Conservation (phyloP, 139 green algal genomes). For the Haematococcus sp. region DNA sequence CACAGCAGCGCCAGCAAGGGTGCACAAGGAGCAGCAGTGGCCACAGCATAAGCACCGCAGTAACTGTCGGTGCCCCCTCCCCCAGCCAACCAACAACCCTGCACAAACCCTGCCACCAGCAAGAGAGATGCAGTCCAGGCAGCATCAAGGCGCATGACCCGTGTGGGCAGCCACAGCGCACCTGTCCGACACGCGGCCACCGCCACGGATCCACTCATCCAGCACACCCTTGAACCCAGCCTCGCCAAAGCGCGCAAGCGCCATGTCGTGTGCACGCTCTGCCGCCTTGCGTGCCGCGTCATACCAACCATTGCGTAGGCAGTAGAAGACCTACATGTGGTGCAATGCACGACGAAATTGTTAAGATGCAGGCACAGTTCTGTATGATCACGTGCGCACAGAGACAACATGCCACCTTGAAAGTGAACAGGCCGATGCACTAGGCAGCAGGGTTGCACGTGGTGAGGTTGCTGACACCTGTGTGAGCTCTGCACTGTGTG, state of each 20-base stretch:
- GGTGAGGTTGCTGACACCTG: no score
- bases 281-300: constrained; percentile 55
- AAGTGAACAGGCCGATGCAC: no score
- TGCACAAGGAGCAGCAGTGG: not conserved
- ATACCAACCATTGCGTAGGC: constrained; percentile 64
- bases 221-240: constrained; percentile 23
- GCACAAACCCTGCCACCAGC: no score
- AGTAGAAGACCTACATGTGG: constrained; percentile 69
- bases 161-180: constrained; percentile 1
- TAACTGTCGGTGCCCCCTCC: not conserved
- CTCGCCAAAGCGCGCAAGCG: constrained; percentile 6
- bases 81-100: no score
- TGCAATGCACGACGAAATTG: not conserved
- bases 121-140: no score
- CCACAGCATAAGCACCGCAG: not conserved
- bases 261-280: constrained; percentile 38
- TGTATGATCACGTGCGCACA: not conserved
- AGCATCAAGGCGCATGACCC: no score
- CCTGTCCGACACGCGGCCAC: constrained; percentile 28
- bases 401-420: not conserved
- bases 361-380: not conserved
- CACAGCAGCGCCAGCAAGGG: no score
- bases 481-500: no score
- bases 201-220: constrained; percentile 38
- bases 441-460: no score